Conservation (phyloP, 169 alveolate species). For the Babesia bigemina region DNA sequence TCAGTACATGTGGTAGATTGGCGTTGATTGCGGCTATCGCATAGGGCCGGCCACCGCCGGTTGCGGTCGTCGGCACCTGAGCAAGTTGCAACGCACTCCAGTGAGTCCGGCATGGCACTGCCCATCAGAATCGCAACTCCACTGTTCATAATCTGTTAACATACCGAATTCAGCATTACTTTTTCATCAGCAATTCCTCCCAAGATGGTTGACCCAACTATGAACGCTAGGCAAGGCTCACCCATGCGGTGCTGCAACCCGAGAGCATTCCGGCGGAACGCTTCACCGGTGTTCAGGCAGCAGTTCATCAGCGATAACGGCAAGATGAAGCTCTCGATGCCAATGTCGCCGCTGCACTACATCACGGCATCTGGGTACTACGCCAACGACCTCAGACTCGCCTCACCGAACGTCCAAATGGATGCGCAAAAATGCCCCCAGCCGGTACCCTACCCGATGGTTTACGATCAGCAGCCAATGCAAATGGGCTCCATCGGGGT, state of each 20-base stretch:
- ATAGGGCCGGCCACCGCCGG: not conserved
- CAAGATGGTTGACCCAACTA: conserved; percentile 8
- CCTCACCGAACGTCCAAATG: not conserved
- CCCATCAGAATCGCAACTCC: conserved; percentile 3
- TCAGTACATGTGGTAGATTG: conserved; percentile 1
- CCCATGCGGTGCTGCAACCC: conserved; percentile 67
- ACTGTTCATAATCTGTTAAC: conserved; percentile 2
- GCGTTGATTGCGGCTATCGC: conserved; percentile 1
- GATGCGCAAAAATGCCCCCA: conserved; percentile 1
- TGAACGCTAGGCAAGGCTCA: not conserved
- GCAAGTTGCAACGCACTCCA: not conserved
- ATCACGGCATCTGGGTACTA: conserved; percentile 30
- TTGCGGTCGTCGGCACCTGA: not conserved
- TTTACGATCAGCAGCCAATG: conserved; percentile 3
- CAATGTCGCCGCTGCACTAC: conserved; percentile 67
- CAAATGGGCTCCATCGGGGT: not conserved
- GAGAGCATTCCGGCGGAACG: conserved; percentile 22
- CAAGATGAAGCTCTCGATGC: conserved; percentile 56
- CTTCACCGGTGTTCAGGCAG: conserved; percentile 59
- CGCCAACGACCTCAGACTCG: conserved; percentile 44
- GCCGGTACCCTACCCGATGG: not conserved
- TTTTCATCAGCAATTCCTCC: not conserved
- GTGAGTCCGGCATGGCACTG: not conserved
- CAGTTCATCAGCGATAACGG: conserved; percentile 62
- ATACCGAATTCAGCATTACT: not conserved